Evolutionary conservation across 495 filamentous ascomycete genomes (phyloP).

Genomic region (Penicillium coffeae): DNA sequence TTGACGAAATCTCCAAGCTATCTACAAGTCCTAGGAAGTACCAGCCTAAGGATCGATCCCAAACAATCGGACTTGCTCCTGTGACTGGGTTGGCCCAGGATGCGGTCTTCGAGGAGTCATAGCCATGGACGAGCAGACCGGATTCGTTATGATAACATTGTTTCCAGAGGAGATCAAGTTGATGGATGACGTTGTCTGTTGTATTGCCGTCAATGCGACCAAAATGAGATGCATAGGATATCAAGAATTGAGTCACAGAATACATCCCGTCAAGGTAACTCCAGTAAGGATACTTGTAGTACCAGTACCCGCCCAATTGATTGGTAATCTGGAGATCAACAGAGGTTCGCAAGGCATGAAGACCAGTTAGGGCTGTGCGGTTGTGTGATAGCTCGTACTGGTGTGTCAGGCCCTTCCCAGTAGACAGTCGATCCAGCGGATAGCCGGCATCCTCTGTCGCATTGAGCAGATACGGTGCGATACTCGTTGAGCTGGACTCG

Average conservation of each 20-base stretch:
- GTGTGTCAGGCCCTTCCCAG: constrained; percentile 37
- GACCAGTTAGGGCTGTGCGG: constrained; percentile 34
- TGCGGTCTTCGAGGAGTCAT: constrained; percentile 50
- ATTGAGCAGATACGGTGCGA: constrained; percentile 13
- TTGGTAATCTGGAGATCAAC: constrained; percentile 47
- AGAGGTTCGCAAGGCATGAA: constrained; percentile 42
- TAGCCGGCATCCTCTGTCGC: constrained; percentile 29
- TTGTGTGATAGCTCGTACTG: constrained; percentile 27
- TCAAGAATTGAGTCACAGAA: constrained; percentile 49
- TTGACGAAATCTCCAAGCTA: constrained; percentile 37
- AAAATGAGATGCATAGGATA: constrained; percentile 43
- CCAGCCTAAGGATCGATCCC: constrained; percentile 58
- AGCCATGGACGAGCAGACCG: constrained; percentile 54
- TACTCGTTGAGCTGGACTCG: constrained; percentile 1
- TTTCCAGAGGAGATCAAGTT: constrained; percentile 50
- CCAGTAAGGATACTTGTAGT: constrained; percentile 50
- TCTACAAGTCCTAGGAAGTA: constrained; percentile 57
- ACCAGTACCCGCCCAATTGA: constrained; percentile 47
- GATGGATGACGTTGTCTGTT: constrained; percentile 41
- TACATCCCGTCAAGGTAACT: constrained; percentile 58
- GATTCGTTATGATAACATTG: constrained; percentile 46
- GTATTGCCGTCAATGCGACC: constrained; percentile 31
- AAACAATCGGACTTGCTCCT: constrained; percentile 53
- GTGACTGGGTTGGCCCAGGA: constrained; percentile 55
- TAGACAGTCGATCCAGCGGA: constrained; percentile 38